These are phyloP conservation scores for Austroboletus festivus DNA, from an alignment of 768 basidiomycete genomes.

Conservation along the genomic window DNA sequence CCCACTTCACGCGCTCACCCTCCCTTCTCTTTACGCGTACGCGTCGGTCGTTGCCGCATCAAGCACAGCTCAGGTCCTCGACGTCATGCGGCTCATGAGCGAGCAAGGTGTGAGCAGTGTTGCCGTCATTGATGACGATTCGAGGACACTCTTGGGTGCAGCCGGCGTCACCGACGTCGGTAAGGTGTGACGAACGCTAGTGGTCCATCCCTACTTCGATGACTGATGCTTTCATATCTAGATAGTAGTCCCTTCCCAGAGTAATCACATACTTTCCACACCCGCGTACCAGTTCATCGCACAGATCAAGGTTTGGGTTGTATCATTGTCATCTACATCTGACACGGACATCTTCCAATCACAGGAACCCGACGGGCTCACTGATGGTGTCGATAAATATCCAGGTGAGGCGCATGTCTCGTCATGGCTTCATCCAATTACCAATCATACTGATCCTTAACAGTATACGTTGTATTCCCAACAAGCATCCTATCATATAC, in stretches of 20 bases:
- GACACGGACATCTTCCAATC: constrained; percentile 2
- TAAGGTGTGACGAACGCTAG: constrained; percentile 41
- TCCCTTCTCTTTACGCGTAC: constrained; percentile 66
- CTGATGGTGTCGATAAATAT: constrained; percentile 75
- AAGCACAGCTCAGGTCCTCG: constrained; percentile 61
- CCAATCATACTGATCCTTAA: neutral
- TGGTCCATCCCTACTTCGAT: neutral
- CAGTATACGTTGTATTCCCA: constrained; percentile 74
- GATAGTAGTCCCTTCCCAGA: constrained; percentile 79
- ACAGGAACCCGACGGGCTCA: constrained; percentile 70
- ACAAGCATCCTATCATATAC: constrained; percentile 64
- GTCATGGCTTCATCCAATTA: neutral
- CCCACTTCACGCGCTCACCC: constrained; percentile 51
- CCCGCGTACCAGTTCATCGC: constrained; percentile 69
- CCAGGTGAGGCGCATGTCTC: constrained; percentile 47
- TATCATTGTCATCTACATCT: neutral
- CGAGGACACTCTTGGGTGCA: constrained; percentile 62
- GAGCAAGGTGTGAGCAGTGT: constrained; percentile 82
- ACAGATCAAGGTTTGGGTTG: constrained; percentile 57
- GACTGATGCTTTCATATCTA: constrained; percentile 23
- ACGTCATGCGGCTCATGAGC: constrained; percentile 85
- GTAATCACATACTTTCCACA: constrained; percentile 69
- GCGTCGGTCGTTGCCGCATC: constrained; percentile 60
- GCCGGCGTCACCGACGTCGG: constrained; percentile 84
- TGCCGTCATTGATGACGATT: constrained; percentile 69